Base-by-base conservation (phyloP, 768 basidiomycete species). In the Phylloporus sp. region DNA sequence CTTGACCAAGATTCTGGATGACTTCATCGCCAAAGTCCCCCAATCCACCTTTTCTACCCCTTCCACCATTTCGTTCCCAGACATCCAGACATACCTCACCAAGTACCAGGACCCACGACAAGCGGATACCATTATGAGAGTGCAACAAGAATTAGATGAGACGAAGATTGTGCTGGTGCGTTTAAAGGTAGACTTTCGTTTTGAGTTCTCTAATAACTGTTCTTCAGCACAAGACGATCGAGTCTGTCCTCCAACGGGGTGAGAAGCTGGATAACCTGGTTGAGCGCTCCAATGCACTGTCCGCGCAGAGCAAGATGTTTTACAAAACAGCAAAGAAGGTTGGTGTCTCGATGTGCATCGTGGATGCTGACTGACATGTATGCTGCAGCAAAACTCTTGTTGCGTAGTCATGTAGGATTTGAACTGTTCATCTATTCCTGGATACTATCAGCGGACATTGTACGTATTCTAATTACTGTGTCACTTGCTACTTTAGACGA, bases 311-410 rank as follows among this genome's bases (percentile, higher is more conserved):
- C 73, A 97, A 97, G 84, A 89, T 91, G 87, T 99, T 99, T 69
- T 98, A 97, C 77, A 97, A 97, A 86, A 97, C 95, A 8, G 93
- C 95, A 2, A 98, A 97, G 88, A 95, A 95, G 88, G 95, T 93
- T 49, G 46, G 79, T 63, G 4, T 11, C 18, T 45, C 18, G 18
- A 10, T 23, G 13, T 40, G 5, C 13, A 26, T 47, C 27, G 43
- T 52, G 16, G 18, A 22, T 32, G 32, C 7, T 24, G 35, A 41
- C 55, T 62, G 49, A 64, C 51, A 15, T 34, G 35, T 4, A 38
- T 40, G 16, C n/a, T 50, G 31, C 66, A 94, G 91, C 92, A 95
- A 91, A 97, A 97, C 72, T 88, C 89, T 23, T 97, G 95, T 73
- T 97, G 94, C 66, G 77, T 90, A 55, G 74, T 95, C 70, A 88